A percentile compares a stretch with the other conserved stretches of the same genome.
These are phyloP conservation scores for Giardia duodenalis DNA, from an alignment of 208 protist genomes.

Conservation along the genomic window DNA sequence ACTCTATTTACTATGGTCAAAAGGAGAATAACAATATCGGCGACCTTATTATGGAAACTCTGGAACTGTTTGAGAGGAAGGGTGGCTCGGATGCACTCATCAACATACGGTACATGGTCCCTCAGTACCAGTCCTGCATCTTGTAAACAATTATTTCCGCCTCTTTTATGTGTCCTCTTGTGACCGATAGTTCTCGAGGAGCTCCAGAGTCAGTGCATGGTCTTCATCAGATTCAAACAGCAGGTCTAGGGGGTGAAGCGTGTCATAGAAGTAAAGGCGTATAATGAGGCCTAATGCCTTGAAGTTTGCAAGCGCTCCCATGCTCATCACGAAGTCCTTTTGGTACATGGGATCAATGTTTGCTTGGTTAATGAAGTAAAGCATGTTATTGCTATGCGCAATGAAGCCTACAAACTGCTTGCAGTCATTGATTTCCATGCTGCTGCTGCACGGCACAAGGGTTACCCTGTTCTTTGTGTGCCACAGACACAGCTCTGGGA, in stretches of 20 bases:
- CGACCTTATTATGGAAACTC: constrained; percentile 80
- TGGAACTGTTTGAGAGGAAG: constrained; percentile 66
- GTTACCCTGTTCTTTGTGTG: no score
- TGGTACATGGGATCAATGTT: not conserved
- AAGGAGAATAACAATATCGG: constrained; percentile 69
- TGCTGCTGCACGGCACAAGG: no score
- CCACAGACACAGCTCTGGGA: no score
- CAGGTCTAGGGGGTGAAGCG: not conserved
- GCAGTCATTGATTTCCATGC: not conserved
- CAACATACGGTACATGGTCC: constrained; percentile 72
- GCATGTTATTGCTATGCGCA: not conserved
- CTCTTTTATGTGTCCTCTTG: no score
- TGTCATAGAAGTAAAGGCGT: not conserved
- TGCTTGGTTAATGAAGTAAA: not conserved
- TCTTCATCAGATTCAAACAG: not conserved
- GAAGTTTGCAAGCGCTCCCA: not conserved
- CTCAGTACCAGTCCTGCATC: constrained; percentile 56
- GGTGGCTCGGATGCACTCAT: constrained; percentile 64
- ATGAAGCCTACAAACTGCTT: not conserved
- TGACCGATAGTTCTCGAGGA: no score
- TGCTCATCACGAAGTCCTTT: not conserved
- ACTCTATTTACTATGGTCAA: constrained; percentile 81
- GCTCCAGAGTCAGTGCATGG: not conserved
- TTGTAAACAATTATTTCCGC: not conserved
- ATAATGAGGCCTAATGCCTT: not conserved